These are phyloP conservation scores for Puccinia brachypodii DNA, from an alignment of 1,284 basidiomycete species.

Conservation along the genomic window DNA sequence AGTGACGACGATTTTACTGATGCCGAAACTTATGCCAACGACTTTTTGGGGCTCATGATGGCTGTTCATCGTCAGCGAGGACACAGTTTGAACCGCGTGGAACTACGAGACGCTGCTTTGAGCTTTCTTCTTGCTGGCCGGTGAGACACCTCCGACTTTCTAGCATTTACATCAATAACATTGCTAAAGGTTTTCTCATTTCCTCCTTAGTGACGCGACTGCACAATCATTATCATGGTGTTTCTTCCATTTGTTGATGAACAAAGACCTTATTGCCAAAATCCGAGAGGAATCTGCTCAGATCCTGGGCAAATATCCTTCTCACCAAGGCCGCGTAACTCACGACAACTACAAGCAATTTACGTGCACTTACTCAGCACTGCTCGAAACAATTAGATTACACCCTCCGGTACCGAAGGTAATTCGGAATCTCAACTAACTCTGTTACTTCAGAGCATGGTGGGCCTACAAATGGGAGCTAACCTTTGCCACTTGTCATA, in stretches of 20 bases:
- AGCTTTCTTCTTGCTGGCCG: conserved; percentile 39
- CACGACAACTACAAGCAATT: conserved; percentile 46
- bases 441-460: neutral
- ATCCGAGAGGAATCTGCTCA: conserved; percentile 27
- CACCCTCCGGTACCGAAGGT: conserved; percentile 50
- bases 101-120: conserved; percentile 27
- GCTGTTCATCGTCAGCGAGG: neutral
- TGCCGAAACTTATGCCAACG: neutral
- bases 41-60: conserved; percentile 22
- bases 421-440: neutral
- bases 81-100: conserved; percentile 13
- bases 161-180: neutral
- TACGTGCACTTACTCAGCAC: conserved; percentile 44
- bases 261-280: conserved; percentile 2
- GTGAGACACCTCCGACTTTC: conserved; percentile 14
- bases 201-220: conserved; percentile 32
- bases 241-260: conserved; percentile 41
- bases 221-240: conserved; percentile 45
- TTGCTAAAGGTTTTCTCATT: neutral
- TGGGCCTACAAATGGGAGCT: neutral
- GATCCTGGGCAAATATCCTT: neutral
- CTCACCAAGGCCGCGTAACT: conserved; percentile 11
- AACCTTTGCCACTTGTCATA: neutral
- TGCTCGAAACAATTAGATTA: conserved; percentile 51
- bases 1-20: neutral